Conservation (phyloP, 2,329 filamentous ascomycete species). For the Grosmannia serpens region DNA sequence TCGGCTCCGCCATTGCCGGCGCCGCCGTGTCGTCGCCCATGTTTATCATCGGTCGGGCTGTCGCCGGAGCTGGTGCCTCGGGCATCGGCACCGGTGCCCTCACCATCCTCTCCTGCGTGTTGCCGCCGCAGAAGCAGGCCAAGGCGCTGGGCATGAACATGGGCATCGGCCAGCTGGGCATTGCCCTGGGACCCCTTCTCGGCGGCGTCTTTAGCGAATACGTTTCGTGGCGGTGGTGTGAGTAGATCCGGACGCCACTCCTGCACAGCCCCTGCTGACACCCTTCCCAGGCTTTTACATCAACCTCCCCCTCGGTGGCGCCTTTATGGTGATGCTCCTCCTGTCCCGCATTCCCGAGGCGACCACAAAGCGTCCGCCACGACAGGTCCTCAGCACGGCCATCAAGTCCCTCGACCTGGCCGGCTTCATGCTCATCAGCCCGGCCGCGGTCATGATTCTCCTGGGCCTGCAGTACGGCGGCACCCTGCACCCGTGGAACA, state of each 20-base stretch:
- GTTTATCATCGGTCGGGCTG: slow-evolving; percentile 42
- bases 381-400: slow-evolving; percentile 16
- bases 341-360: slow-evolving; percentile 25
- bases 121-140: slow-evolving; percentile 28
- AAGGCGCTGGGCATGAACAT: slow-evolving; percentile 5
- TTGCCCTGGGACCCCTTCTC: slow-evolving; percentile 34
- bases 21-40: slow-evolving; percentile 32
- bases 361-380: slow-evolving; percentile 17
- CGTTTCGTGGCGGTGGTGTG: slow-evolving; percentile 31
- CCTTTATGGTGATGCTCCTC: slow-evolving; percentile 20
- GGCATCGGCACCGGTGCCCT: slow-evolving; percentile 38
- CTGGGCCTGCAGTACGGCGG: slow-evolving; percentile 33
- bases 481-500: slow-evolving; percentile 26
- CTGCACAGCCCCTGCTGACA: not conserved
- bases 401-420: slow-evolving; percentile 26
- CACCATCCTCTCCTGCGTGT: slow-evolving; percentile 32
- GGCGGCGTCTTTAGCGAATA: slow-evolving; percentile 29
- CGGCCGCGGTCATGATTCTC: slow-evolving; percentile 27
- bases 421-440: slow-evolving; percentile 30
- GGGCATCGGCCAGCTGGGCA: slow-evolving; percentile 26
- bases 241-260: slow-evolving; percentile 15
- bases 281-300: slow-evolving; percentile 19
- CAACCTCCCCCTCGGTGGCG: slow-evolving; percentile 26
- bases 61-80: slow-evolving; percentile 39
- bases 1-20: slow-evolving; percentile 42